Percentiles rank a stretch among this genome's conserved stretches.
Conservation (phyloP, 2,329 filamentous ascomycete genomes). For the Diaporthe sp. region DNA sequence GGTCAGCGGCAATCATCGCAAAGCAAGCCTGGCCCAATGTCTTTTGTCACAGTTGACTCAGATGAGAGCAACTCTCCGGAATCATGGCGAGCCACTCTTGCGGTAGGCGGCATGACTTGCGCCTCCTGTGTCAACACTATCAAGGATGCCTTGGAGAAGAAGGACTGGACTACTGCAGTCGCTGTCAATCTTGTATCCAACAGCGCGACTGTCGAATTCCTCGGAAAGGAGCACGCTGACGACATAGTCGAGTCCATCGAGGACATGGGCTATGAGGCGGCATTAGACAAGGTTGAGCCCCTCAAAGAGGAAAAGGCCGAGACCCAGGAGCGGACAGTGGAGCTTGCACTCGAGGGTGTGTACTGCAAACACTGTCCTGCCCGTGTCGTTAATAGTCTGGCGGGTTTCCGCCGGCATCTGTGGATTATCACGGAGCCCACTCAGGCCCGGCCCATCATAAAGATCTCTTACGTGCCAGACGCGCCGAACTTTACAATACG, state of each 20-base stretch:
- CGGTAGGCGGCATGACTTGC: conserved; percentile 81
- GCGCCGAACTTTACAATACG: conserved; percentile 81
- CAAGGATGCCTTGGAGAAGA: conserved; percentile 69
- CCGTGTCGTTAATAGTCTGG: conserved; percentile 67
- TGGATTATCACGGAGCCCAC: conserved; percentile 69
- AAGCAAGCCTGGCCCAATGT: conserved; percentile 31
- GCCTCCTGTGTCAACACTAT: conserved; percentile 76
- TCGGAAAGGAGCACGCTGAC: conserved; percentile 59
- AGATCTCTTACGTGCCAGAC: conserved; percentile 77
- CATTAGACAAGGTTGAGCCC: conserved; percentile 64
- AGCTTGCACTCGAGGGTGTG: conserved; percentile 78
- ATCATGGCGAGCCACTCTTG: conserved; percentile 67
- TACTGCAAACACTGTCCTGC: conserved; percentile 80
- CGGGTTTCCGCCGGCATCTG: conserved; percentile 64
- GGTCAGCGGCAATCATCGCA: background rate
- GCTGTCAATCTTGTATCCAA: conserved; percentile 76
- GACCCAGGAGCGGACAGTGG: conserved; percentile 66
- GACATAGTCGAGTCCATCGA: conserved; percentile 68
- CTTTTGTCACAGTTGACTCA: conserved; percentile 53
- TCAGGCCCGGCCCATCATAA: conserved; percentile 75
- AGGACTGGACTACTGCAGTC: conserved; percentile 69
- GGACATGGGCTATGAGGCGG: conserved; percentile 76
- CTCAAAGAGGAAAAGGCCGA: conserved; percentile 49
- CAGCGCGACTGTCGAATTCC: conserved; percentile 73
- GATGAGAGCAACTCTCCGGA: conserved; percentile 46